Percentiles rank a stretch among this genome's conserved stretches.
phyloP scores from a whole-genome alignment of 2,329 filamentous ascomycete species.

The Tolypocladium tropicale region DNA sequence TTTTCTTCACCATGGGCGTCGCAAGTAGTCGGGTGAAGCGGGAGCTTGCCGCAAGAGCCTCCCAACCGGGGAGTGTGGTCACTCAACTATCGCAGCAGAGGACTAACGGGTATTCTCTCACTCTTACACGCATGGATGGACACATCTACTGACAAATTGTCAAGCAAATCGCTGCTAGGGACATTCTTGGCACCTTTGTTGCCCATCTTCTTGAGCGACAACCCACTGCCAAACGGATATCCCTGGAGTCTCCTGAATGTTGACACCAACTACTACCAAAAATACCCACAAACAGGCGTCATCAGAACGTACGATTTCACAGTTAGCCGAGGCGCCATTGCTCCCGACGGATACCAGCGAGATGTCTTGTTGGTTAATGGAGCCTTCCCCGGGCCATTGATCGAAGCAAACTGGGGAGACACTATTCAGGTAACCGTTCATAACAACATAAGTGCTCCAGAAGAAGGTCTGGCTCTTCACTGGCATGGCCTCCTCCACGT shows the following conservation, averaged over 20 bases:
- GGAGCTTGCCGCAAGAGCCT: background rate
- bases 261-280: conserved; percentile 38
- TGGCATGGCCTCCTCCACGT: conserved; percentile 45
- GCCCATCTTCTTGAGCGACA: conserved; percentile 34
- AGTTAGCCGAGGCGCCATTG: conserved; percentile 36
- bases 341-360: conserved; percentile 45
- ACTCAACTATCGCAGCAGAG: conserved; percentile 17
- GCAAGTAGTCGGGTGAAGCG: background rate
- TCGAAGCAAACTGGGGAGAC: conserved; percentile 56
- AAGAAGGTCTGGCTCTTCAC: conserved; percentile 39
- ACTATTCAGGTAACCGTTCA: conserved; percentile 54
- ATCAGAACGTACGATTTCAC: conserved; percentile 45
- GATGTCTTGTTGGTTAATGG: conserved; percentile 52
- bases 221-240: conserved; percentile 35
- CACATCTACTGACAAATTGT: background rate
- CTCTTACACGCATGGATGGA: too few relatives aligned
- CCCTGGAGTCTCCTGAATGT: conserved; percentile 40
- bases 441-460: conserved; percentile 50
- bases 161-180: conserved; percentile 28
- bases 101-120: conserved; percentile 27
- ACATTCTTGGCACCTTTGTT: conserved; percentile 26
- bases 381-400: conserved; percentile 55
- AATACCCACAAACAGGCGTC: conserved; percentile 40
- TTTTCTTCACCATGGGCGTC: conserved; percentile 3
- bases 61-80: background rate